Percentiles rank a stretch among this genome's conserved stretches.
These are phyloP conservation scores for Amphicarpaea edgeworthii DNA, from an alignment of 306 rosid species.

Conservation along the genomic window DNA sequence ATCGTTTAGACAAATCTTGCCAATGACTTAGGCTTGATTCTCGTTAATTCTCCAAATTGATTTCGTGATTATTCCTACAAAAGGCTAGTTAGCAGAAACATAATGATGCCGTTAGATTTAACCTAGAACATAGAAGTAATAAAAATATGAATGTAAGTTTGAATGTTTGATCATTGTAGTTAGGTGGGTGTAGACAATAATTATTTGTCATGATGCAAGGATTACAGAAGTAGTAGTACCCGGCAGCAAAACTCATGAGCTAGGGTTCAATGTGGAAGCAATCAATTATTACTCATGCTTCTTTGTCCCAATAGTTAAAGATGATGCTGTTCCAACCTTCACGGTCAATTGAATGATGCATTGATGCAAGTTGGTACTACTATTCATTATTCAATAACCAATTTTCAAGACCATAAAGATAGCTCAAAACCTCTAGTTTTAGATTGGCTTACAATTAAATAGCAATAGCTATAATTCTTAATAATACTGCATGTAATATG, in stretches of 20 bases:
- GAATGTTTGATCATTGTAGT: slow-evolving; percentile 11
- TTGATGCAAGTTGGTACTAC: neutral
- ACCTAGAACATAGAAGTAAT: neutral
- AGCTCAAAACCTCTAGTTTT: neutral
- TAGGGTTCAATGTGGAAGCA: neutral
- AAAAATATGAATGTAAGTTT: neutral
- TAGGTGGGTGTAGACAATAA: neutral
- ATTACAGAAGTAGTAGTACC: neutral
- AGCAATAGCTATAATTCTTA: neutral
- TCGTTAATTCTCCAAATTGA: neutral
- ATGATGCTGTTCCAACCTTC: neutral
- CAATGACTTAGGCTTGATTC: neutral
- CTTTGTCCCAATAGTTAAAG: neutral
- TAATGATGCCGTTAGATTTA: neutral
- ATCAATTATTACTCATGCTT: neutral
- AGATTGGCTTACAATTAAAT: neutral
- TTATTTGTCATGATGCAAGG: neutral
- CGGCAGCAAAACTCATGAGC: neutral
- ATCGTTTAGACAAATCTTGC: too few relatives aligned
- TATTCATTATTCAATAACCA: neutral
- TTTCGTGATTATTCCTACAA: neutral
- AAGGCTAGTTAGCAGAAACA: neutral
- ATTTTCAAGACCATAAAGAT: neutral
- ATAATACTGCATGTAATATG: too few relatives aligned
- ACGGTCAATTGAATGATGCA: neutral